Percentiles rank a stretch among this genome's conserved stretches.
Evolutionary conservation across 805 yeast genomes (phyloP).

Genomic region (Kuraishia hungarica): DNA sequence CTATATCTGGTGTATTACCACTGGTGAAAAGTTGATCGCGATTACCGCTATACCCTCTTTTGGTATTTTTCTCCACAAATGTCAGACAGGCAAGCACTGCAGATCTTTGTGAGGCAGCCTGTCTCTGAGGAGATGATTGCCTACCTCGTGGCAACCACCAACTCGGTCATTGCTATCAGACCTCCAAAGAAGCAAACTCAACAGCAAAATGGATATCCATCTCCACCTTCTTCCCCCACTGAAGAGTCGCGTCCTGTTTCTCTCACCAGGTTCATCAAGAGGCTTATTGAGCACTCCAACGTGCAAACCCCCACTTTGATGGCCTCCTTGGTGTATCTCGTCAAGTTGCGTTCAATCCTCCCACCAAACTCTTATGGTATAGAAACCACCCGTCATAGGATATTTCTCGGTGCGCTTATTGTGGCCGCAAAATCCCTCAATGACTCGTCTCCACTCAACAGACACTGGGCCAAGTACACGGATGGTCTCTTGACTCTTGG

Average conservation of each 20-base stretch:
- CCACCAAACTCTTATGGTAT: conserved; percentile 90
- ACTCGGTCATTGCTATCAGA: conserved; percentile 42
- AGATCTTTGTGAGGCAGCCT: conserved; percentile 44
- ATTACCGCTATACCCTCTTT: background rate
- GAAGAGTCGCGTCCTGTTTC: conserved; percentile 28
- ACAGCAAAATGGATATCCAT: conserved; percentile 21
- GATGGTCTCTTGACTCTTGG: conserved; percentile 67
- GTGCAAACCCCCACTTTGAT: conserved; percentile 93
- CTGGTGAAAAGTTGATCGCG: background rate
- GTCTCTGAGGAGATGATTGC: conserved; percentile 51
- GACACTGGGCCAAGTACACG: conserved; percentile 93
- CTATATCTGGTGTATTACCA: no score
- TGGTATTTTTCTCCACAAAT: conserved; percentile 16
- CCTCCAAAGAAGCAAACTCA: conserved; percentile 20
- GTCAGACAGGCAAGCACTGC: conserved; percentile 38
- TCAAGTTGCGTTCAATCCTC: conserved; percentile 64
- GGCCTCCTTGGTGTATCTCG: conserved; percentile 82
- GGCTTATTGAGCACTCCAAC: conserved; percentile 69
- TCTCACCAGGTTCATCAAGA: conserved; percentile 58
- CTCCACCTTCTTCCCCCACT: conserved; percentile 31
- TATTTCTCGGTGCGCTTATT: conserved; percentile 81
- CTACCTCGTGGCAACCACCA: conserved; percentile 49
- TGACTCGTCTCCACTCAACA: conserved; percentile 91
- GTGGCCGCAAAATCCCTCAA: conserved; percentile 88
- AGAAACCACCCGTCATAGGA: conserved; percentile 88